Base-by-base conservation (phyloP, 257 asterid species). In the Coffea canephora region DNA sequence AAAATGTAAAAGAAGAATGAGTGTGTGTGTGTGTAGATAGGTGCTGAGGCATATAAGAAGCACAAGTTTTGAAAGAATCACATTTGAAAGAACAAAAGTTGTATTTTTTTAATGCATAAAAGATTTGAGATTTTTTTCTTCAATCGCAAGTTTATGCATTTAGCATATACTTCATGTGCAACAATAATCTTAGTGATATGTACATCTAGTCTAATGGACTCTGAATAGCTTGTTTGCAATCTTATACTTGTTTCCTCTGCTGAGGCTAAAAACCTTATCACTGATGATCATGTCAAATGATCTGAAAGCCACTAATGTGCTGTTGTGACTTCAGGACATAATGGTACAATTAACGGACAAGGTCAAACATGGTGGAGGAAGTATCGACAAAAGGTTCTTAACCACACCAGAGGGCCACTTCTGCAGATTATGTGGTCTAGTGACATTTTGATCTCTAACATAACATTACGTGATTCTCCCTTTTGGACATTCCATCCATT, bases 291-390 rank as follows among this genome's bases (percentile, higher is more conserved):
- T 18, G 62, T 36, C 27, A 25, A 62, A 41, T 55, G 48, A 68
- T 80, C 61, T 52, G 41, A 52, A 43, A 43, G 11, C 21, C 18
- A 57, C 61, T 75, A 49, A 73, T 69, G 4, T 46, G 36, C 11
- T 78, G 4, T n/a, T 73, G 50, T n/a, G 14, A 21, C 66, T 77
- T 67, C 87, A 87, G 91, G 91, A 62, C 89, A 87, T 73, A 85
- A 87, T 77, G 91, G 91, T 66, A 87, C 91, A 67, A 87, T 85
- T 31, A 83, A 87, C 73, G 91, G 91, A 71, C 91, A 87, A 80
- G 91, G 91, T 70, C 91, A 83, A 80, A 77, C 91, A 39, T 87
- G 89, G 91, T 87, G 91, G 91, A 87, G 85, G 84, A 87, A 85
- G 74, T 87, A 79, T 83, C 81, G 86, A 67, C 87, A 82, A 71